Base-by-base conservation (phyloP, 192 early-diverging fungal species). In the Entomortierella lignicola region DNA sequence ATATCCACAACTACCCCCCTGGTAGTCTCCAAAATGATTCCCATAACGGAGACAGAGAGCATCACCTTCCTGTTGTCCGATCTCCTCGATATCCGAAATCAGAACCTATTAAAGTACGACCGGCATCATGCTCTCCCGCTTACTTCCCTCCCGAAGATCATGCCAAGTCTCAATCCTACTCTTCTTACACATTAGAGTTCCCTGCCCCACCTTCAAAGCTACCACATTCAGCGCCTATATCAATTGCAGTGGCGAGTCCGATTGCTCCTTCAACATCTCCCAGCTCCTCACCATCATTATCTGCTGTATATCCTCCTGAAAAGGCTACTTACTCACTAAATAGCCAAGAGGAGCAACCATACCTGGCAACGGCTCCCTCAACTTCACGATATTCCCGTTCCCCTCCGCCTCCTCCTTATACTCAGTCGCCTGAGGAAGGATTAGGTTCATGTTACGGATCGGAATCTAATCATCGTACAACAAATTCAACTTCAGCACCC, bases 401-500 rank as follows among this genome's bases (percentile, higher is more conserved):
- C 0, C 66, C 66, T 4, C 74, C 66, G 2, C 74, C 74, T 26
- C 74, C 74, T 26, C 74, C 74, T 43, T 77, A 77, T 66, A 74
- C 63, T 21, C 63, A 59, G 17, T 55, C 59, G 20, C 18, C 41
- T n/a, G 63, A 59, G 15, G 55, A 60, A n/a, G 39, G 41, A 0
- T 31, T 55, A 53, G 15, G 20, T 48, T 41, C 21, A 18, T 4
- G 10, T 4, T 31, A 56, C 34, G 55, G 31, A 1, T 34, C n/a
- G 21, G 4, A 32, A 23, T 1, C 56, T 1, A 54, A 52, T 51
- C 53, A 37, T 42, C 71, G 26, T 18, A 21, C 56, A 17, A 44
- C 50, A 62, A 65, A 39, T 18, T 60, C 60, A 23, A 47, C 3
- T 6, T 37, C 44, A 25, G 10, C 7, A 11, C 51, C 51, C 31